These are phyloP conservation scores for Curvularia lunata DNA, from an alignment of 2,329 filamentous ascomycete species.

Conservation along the genomic window DNA sequence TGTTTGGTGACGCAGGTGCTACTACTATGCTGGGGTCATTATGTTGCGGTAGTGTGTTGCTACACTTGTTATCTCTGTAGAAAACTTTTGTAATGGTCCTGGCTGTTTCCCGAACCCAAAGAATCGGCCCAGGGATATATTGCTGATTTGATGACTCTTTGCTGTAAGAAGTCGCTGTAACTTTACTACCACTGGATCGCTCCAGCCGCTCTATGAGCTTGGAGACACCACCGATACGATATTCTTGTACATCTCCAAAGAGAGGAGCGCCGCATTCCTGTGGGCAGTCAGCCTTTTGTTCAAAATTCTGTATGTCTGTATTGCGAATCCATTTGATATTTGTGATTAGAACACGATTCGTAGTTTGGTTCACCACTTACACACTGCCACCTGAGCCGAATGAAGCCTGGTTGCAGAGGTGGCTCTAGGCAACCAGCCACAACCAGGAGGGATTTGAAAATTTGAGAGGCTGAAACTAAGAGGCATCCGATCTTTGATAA, in stretches of 20 bases:
- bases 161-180: background rate
- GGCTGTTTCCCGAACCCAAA: background rate
- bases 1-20: background rate
- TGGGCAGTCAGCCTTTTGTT: background rate
- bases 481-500: background rate
- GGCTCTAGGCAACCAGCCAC: background rate
- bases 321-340: background rate
- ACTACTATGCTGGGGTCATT: background rate
- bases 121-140: background rate
- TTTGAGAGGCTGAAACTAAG: background rate
- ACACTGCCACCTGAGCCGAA: background rate
- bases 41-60: background rate
- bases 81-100: background rate
- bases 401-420: background rate
- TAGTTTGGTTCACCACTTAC: background rate
- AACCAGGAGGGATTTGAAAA: background rate
- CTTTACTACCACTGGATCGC: background rate
- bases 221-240: background rate
- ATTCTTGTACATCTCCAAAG: background rate
- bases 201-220: background rate
- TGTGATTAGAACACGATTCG: background rate
- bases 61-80: background rate
- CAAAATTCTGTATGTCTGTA: background rate
- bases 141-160: background rate
- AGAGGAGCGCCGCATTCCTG: background rate